Evolutionary conservation across 2,329 filamentous ascomycete species (phyloP), one percentile per base, ranked within the genome.

Genomic region (Fusarium domesticum): DNA sequence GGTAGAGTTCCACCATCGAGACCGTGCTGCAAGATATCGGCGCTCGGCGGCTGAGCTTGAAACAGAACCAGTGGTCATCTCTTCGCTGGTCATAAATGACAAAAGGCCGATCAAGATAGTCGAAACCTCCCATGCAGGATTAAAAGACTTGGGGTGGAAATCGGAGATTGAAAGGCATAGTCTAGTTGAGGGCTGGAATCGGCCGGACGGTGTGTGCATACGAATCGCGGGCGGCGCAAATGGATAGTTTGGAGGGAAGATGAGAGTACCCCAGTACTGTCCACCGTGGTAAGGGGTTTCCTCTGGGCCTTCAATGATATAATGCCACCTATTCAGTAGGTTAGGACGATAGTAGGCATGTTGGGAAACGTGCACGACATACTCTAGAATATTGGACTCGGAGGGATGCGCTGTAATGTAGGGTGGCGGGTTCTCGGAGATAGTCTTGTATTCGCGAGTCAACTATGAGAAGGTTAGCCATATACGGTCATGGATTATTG

Each of bases 1-100:
- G 0, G 92, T 97, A 25, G 84, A 88, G 70, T 98, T 98, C 91
- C 91, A 97, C 93, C 93, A 98, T 42, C 88, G 76, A 14, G 89
- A 88, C 50, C 87, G 79, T 18, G 78, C 76, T 0, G 93, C 90
- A 38, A 90, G 81, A 59, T 85, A 79, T 65, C 82, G 85, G 49
- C 92, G 81, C 73, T 97, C 91, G 4, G 79, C 74, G 38, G 88
- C 80, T 0, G 81, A 85, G 15, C 84, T 88, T 6, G 85, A 84
- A 20, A 98, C 81, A 20, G 85, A 91, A 2, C 93, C 93, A 0
- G 93, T 97, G 0, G 93, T 98, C 87, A 97, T 96, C 72, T 98
- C 93, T 64, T 98, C 92, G 54, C 88, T 89, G 3, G 92, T 97
- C 93, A 98, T 98, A 70, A 98, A 98, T 31, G 87, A 95, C 51